These are phyloP conservation scores for Termitomyces sp. DNA, from an alignment of 768 basidiomycete species.

Conservation along the genomic window DNA sequence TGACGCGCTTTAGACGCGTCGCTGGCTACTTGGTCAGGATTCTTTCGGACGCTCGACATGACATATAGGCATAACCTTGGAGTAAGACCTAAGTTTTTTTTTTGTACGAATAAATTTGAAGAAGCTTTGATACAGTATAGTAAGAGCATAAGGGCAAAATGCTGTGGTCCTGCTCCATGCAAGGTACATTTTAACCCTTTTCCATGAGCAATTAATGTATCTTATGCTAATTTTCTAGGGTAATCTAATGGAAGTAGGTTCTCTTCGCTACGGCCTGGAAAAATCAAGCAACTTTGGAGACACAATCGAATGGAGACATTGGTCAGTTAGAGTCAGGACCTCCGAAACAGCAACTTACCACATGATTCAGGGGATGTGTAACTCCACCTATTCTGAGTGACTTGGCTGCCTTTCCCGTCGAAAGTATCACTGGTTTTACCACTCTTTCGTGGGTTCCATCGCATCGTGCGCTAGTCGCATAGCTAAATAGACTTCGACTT, in stretches of 20 bases:
- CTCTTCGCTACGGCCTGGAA: constrained; percentile 60
- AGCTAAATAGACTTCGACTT: background rate
- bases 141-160: constrained; percentile 63
- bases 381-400: constrained; percentile 47
- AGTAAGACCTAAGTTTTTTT: constrained; percentile 4
- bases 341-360: constrained; percentile 2
- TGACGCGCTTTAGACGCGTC: constrained; percentile 12
- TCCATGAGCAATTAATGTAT: background rate
- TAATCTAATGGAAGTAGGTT: constrained; percentile 44
- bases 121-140: constrained; percentile 46
- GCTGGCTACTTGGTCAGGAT: background rate
- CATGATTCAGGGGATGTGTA: constrained; percentile 58
- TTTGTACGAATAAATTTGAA: background rate
- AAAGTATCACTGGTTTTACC: constrained; percentile 43
- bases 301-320: constrained; percentile 71
- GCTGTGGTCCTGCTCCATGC: constrained; percentile 60
- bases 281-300: constrained; percentile 44
- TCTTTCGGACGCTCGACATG: background rate
- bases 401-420: constrained; percentile 38
- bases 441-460: constrained; percentile 39
- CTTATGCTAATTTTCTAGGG: constrained; percentile 25
- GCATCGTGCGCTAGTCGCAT: background rate
- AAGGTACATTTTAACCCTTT: constrained; percentile 22
- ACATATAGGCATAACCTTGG: constrained; percentile 14
- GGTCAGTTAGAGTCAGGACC: constrained; percentile 34